Evolutionary conservation across 331 rosid species (phyloP).

Genomic region (Arachis monticola): DNA sequence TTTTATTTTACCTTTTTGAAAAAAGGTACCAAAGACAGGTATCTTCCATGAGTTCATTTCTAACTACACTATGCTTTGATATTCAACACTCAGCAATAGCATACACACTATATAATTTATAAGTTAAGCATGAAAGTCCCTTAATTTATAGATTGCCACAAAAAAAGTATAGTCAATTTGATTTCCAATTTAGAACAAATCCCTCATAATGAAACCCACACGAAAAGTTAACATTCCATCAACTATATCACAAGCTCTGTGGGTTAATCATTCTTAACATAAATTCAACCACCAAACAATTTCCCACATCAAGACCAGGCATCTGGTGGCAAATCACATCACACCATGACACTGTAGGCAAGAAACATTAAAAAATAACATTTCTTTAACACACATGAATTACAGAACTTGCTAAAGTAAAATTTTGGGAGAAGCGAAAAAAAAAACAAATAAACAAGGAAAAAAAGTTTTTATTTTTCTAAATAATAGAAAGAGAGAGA

Average conservation of each 20-base stretch:
- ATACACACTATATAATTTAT: not conserved
- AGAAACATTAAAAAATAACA: not conserved
- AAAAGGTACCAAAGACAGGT: not conserved
- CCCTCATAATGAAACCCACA: not conserved
- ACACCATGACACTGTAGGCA: not conserved
- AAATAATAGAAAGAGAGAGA: not conserved
- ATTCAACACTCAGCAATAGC: constrained; percentile 1
- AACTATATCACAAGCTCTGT: constrained; percentile 4
- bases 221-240: constrained; percentile 14
- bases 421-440: not conserved
- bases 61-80: not conserved
- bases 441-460: not conserved
- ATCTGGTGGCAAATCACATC: constrained; percentile 2
- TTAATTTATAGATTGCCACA: not conserved
- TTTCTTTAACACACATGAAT: not conserved
- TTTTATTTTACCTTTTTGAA: not conserved
- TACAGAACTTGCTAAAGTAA: not conserved
- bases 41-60: not conserved
- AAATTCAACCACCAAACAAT: not conserved
- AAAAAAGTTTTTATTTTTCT: not conserved
- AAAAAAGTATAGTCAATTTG: not conserved
- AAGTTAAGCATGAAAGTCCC: constrained; percentile 6
- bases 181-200: constrained; percentile 12
- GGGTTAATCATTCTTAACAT: not conserved
- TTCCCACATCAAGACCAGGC: constrained; percentile 2